phyloP scores from a whole-genome alignment of 176 grass and related monocot genomes.

The Lolium rigidum region DNA sequence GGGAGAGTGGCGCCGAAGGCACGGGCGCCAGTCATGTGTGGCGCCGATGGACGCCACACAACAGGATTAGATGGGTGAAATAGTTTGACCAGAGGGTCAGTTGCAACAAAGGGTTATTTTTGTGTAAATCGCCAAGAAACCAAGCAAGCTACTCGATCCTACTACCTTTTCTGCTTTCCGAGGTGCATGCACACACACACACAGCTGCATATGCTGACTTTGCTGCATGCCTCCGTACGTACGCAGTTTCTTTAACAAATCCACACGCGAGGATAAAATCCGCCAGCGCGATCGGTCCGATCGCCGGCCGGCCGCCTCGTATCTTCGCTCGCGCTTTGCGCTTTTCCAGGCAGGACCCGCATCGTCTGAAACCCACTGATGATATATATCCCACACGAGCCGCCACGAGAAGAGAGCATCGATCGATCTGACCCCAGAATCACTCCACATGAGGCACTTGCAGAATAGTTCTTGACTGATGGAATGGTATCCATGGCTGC shows the following conservation, averaged over 20 bases:
- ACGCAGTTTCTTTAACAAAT: neutral
- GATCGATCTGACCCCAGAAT: slow-evolving; percentile 38
- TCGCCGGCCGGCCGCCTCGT: neutral
- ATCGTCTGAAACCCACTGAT: slow-evolving; percentile 36
- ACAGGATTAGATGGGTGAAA: too few relatives aligned
- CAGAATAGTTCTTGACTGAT: neutral
- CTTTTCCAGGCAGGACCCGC: neutral
- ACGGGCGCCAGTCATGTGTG: too few relatives aligned
- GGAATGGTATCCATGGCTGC: slow-evolving; percentile 10
- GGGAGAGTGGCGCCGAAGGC: too few relatives aligned
- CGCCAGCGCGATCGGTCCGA: neutral
- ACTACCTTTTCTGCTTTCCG: slow-evolving; percentile 8
- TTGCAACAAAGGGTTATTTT: too few relatives aligned
- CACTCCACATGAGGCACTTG: neutral
- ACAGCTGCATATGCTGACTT: slow-evolving; percentile 29
- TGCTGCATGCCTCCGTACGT: neutral
- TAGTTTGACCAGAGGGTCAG: too few relatives aligned
- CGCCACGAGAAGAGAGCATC: neutral
- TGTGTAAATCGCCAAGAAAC: too few relatives aligned
- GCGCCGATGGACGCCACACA: too few relatives aligned
- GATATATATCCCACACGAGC: neutral
- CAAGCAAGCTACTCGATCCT: neutral
- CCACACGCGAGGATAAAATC: neutral
- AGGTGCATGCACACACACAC: neutral
- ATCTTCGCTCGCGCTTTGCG: neutral